These are phyloP conservation scores for Protea cynaroides DNA, from an alignment of 164 flowering plant genomes.

Conservation along the genomic window DNA sequence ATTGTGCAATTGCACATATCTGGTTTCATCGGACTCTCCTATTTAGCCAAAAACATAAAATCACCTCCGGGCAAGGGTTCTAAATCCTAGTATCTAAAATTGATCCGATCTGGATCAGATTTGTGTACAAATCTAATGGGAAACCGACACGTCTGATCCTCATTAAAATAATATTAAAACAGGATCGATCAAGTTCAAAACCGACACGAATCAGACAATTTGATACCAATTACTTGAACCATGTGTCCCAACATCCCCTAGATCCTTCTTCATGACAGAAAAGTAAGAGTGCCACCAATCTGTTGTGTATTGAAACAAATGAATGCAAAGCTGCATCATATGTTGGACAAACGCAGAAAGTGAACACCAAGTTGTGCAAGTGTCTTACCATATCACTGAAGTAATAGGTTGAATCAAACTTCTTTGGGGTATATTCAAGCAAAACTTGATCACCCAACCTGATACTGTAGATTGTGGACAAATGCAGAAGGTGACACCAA, in stretches of 20 bases:
- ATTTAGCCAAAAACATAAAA: no score
- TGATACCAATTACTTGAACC: no score
- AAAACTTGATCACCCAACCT: constrained; percentile 92
- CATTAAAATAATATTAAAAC: no score
- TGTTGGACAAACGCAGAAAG: constrained; percentile 2
- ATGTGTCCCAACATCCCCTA: no score
- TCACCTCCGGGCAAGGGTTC: no score
- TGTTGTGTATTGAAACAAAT: constrained; percentile 85
- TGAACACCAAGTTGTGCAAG: constrained; percentile 11
- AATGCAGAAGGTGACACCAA: constrained; percentile 4
- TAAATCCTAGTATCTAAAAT: no score
- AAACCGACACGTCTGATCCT: no score
- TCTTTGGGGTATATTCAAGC: constrained; percentile 90
- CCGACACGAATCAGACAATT: no score
- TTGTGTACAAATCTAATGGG: no score
- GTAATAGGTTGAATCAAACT: constrained; percentile 84
- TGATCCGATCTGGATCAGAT: no score
- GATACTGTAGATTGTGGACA: constrained; percentile 27
- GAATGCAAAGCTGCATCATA: constrained; percentile 13
- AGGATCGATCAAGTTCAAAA: no score
- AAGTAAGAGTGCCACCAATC: constrained; percentile 98
- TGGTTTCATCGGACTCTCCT: neutral
- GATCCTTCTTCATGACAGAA: constrained; percentile 85
- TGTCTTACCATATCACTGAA: constrained; percentile 76
- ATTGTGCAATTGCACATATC: neutral